phyloP scores from a whole-genome alignment of 2,329 filamentous ascomycete species.

The Emmonsiellopsis sp. region DNA sequence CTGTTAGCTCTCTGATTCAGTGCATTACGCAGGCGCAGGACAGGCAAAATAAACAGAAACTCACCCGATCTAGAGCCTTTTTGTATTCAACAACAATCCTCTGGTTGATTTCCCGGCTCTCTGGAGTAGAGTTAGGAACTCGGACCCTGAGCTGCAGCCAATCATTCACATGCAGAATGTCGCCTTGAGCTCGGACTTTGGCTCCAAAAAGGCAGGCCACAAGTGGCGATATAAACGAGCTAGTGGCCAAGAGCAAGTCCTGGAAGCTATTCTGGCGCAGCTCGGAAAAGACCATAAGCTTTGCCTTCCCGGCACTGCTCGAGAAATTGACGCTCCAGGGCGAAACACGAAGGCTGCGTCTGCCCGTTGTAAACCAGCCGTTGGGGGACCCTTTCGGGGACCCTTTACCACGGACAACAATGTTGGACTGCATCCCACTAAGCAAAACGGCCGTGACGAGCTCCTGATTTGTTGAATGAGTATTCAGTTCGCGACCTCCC shows the following conservation, averaged over 20 bases:
- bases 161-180: constrained; percentile 22
- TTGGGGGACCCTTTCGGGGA: too few relatives aligned
- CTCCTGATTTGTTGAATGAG: constrained; percentile 32
- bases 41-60: not conserved
- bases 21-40: too few relatives aligned
- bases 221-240: constrained; percentile 17
- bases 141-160: constrained; percentile 26
- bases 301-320: not conserved
- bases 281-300: not conserved
- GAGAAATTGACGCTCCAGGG: not conserved
- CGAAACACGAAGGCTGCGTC: not conserved
- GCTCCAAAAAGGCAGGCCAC: constrained; percentile 20
- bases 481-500: constrained; percentile 31
- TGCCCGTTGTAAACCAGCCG: too few relatives aligned
- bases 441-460: constrained; percentile 40
- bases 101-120: constrained; percentile 7
- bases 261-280: not conserved
- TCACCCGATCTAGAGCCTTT: constrained; percentile 23
- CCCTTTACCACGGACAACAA: constrained; percentile 22
- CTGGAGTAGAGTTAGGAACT: constrained; percentile 2
- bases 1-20: constrained; percentile 11
- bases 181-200: constrained; percentile 9
- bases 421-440: constrained; percentile 37
- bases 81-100: constrained; percentile 26
- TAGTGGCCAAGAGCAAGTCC: not conserved